These are phyloP conservation scores for Aspergillus steynii DNA, from an alignment of 495 filamentous ascomycete species.

Conservation along the genomic window DNA sequence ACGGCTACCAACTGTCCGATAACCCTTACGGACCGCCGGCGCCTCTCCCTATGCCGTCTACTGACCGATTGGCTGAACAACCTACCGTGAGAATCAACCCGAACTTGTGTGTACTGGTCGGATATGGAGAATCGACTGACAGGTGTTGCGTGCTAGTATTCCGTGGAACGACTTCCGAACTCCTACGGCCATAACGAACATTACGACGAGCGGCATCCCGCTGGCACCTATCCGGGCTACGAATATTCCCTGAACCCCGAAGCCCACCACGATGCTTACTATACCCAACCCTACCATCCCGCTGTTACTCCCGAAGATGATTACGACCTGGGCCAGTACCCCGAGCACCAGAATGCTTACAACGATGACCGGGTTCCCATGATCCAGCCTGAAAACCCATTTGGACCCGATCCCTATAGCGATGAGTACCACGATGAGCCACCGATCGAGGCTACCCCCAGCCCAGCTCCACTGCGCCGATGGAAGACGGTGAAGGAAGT, in stretches of 20 bases:
- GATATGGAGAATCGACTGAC: slow-evolving; percentile 11
- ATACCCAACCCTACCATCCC: slow-evolving; percentile 77
- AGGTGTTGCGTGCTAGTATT: slow-evolving; percentile 55
- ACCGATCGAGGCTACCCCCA: slow-evolving; percentile 49
- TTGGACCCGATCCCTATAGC: slow-evolving; percentile 54
- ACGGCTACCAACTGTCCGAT: slow-evolving; percentile 73
- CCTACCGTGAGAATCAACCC: slow-evolving; percentile 58
- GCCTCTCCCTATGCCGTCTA: slow-evolving; percentile 70
- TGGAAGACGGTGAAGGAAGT: slow-evolving; percentile 99
- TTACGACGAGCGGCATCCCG: slow-evolving; percentile 54
- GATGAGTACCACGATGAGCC: slow-evolving; percentile 48
- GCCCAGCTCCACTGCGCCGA: slow-evolving; percentile 72
- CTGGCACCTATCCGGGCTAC: slow-evolving; percentile 45
- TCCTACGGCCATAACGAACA: slow-evolving; percentile 69
- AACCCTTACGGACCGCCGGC: slow-evolving; percentile 53
- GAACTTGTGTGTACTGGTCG: slow-evolving; percentile 1
- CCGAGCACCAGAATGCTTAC: slow-evolving; percentile 46
- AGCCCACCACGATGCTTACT: slow-evolving; percentile 84
- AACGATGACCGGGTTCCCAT: slow-evolving; percentile 67
- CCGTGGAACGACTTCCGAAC: slow-evolving; percentile 72
- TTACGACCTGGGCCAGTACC: slow-evolving; percentile 55
- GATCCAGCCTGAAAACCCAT: slow-evolving; percentile 55
- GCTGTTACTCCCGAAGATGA: slow-evolving; percentile 53
- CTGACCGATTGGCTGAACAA: slow-evolving; percentile 68
- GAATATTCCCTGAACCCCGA: slow-evolving; percentile 80